Evolutionary conservation across 2,329 filamentous ascomycete species (phyloP).

Genomic region (Proliferodiscus dingleyae): DNA sequence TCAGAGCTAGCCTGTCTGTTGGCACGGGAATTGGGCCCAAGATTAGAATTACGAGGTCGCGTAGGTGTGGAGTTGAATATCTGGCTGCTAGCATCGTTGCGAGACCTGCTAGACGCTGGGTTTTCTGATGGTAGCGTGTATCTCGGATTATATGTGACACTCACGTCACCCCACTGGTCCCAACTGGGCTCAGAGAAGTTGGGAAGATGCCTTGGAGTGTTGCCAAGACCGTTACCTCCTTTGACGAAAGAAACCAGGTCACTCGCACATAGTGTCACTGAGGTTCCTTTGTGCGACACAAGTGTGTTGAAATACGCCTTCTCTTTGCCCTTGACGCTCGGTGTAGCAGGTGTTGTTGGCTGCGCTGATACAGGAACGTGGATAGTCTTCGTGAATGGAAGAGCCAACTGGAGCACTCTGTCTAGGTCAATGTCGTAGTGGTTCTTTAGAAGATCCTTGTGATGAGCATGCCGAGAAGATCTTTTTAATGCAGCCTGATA

Average conservation of each 20-base stretch:
- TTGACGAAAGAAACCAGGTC: slow-evolving; percentile 75
- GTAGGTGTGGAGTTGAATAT: slow-evolving; percentile 26
- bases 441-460: slow-evolving; percentile 69
- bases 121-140: slow-evolving; percentile 27
- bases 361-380: slow-evolving; percentile 41
- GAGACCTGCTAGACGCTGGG: background rate
- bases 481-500: slow-evolving; percentile 88
- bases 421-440: slow-evolving; percentile 81
- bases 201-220: slow-evolving; percentile 27
- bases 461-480: slow-evolving; percentile 60
- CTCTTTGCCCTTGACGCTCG: slow-evolving; percentile 71
- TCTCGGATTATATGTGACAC: slow-evolving; percentile 68
- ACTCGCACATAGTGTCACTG: slow-evolving; percentile 67
- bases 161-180: slow-evolving; percentile 77
- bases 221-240: slow-evolving; percentile 37
- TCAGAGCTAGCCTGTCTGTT: slow-evolving; percentile 31
- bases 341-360: slow-evolving; percentile 48
- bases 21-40: slow-evolving; percentile 29
- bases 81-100: background rate
- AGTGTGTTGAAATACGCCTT: slow-evolving; percentile 45
- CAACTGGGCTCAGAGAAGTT: slow-evolving; percentile 45
- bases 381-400: slow-evolving; percentile 73
- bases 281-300: slow-evolving; percentile 35
- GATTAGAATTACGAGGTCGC: slow-evolving; percentile 29
- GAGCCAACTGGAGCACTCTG: slow-evolving; percentile 75